phyloP scores from a whole-genome alignment of 768 basidiomycete genomes.

The Cubamyces sp. region DNA sequence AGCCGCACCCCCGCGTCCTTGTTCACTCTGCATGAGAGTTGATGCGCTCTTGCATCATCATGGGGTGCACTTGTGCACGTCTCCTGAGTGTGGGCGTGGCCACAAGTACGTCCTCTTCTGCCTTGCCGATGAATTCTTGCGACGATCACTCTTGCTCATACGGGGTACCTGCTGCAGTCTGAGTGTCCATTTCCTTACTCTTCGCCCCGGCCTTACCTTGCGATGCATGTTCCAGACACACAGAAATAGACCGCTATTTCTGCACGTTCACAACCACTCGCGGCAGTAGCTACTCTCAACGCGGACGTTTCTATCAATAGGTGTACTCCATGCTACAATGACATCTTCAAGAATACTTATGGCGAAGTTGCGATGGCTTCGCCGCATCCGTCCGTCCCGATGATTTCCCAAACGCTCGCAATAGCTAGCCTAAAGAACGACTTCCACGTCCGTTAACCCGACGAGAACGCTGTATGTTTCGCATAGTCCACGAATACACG shows the following conservation, averaged over 20 bases:
- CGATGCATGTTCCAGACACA: not conserved
- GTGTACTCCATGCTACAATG: not conserved
- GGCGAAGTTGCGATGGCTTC: slow-evolving; percentile 1
- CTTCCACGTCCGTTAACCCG: too few relatives aligned
- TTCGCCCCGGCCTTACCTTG: not conserved
- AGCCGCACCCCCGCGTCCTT: not conserved
- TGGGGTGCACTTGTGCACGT: slow-evolving; percentile 18
- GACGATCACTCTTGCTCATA: slow-evolving; percentile 4
- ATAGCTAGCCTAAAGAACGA: too few relatives aligned
- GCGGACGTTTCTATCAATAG: slow-evolving; percentile 8
- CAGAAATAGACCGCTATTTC: slow-evolving; percentile 12
- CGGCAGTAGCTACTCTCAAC: not conserved
- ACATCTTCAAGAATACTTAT: slow-evolving; percentile 7
- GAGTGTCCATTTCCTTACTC: not conserved
- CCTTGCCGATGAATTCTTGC: slow-evolving; percentile 3
- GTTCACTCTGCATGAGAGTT: slow-evolving; percentile 12
- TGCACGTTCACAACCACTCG: not conserved
- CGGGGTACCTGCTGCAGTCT: not conserved
- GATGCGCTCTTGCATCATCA: slow-evolving; percentile 28
- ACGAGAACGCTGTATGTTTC: too few relatives aligned
- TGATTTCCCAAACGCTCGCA: slow-evolving; percentile 3
- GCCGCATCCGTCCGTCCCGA: not conserved
- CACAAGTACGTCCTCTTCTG: not conserved
- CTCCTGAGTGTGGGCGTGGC: too few relatives aligned
- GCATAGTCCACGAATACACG: too few relatives aligned